Conservation (phyloP, 495 filamentous ascomycete species). For the Annulohypoxylon bovei region DNA sequence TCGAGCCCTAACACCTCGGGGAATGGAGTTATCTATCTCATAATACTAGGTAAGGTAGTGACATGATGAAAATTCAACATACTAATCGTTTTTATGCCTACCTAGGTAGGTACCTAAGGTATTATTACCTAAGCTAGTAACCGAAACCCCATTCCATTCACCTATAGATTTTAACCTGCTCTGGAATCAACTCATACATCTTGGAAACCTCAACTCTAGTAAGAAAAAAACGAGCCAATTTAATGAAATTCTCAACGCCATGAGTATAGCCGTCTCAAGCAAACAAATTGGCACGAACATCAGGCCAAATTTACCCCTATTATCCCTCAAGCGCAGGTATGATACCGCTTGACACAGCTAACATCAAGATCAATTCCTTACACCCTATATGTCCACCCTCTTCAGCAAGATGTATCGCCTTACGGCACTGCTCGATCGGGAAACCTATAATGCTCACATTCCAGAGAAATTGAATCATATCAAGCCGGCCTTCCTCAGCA, state of each 20-base stretch:
- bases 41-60: no score
- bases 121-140: background rate
- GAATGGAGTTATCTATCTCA: no score
- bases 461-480: constrained; percentile 57
- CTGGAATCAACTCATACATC: background rate
- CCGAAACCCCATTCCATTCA: background rate
- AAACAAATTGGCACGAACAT: background rate
- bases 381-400: constrained; percentile 21
- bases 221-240: background rate
- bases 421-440: constrained; percentile 24
- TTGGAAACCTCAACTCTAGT: background rate
- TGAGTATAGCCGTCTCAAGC: background rate
- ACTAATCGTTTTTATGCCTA: background rate
- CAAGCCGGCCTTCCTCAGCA: constrained; percentile 56
- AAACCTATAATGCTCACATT: constrained; percentile 34
- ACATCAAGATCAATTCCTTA: constrained; percentile 17
- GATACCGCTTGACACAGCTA: constrained; percentile 17
- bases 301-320: background rate
- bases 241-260: background rate
- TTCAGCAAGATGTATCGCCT: constrained; percentile 28
- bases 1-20: no score
- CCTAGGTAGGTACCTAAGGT: background rate
- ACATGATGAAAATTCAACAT: no score
- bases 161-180: background rate
- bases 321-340: constrained; percentile 18